Percentiles rank a stretch among this genome's conserved stretches.
Conservation (phyloP, 75 land plant genomes). For the Pinus tabuliformis region DNA sequence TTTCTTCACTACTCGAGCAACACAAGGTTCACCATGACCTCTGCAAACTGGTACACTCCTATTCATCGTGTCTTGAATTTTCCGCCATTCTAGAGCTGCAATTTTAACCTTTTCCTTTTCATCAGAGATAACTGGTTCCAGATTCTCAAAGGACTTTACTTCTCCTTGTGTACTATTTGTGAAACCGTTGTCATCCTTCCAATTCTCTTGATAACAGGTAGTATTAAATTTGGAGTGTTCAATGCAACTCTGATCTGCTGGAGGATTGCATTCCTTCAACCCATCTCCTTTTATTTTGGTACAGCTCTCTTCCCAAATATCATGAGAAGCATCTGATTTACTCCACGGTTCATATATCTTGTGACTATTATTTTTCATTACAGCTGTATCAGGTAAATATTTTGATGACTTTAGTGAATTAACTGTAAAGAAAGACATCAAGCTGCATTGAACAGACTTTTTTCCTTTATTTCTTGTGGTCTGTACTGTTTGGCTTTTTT, state of each 20-base stretch:
- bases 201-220: not conserved
- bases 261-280: conserved; percentile 2
- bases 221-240: not conserved
- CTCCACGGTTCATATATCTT: not conserved
- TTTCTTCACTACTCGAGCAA: conserved; percentile 82
- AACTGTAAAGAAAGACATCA: not conserved
- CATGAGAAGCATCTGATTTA: not conserved
- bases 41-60: conserved; percentile 69
- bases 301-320: not conserved
- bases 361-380: not conserved
- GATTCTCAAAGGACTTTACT: not conserved
- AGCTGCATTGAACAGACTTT: not conserved
- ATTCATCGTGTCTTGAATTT: conserved; percentile 74
- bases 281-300: not conserved
- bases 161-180: not conserved
- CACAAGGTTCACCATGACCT: conserved; percentile 94
- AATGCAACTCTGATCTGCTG: not conserved
- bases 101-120: conserved; percentile 18
- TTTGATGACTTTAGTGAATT: not conserved
- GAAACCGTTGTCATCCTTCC: not conserved
- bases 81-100: conserved; percentile 73
- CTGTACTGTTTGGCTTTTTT: not conserved
- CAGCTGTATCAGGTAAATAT: not conserved
- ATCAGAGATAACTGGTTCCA: not conserved
- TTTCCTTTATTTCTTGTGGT: not conserved